phyloP scores from a whole-genome alignment of 2,329 filamentous ascomycete genomes.

The Paraphaeosphaeria sporulosa region DNA sequence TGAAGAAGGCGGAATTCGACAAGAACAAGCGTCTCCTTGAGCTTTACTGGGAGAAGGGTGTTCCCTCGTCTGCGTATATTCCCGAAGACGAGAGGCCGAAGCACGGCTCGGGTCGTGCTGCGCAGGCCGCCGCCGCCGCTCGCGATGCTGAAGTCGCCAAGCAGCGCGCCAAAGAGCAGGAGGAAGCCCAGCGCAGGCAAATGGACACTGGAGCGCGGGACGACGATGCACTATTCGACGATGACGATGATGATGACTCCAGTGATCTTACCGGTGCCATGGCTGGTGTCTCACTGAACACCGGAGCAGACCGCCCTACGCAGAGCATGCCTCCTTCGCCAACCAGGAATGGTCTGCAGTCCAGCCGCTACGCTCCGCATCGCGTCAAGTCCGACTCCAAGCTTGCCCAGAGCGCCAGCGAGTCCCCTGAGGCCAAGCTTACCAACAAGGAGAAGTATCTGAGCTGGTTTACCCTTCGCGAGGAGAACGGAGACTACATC shows the following conservation, averaged over 20 bases:
- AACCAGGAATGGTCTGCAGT: conserved; percentile 73
- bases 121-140: conserved; percentile 77
- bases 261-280: conserved; percentile 91
- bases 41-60: conserved; percentile 99
- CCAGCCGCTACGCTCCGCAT: conserved; percentile 71
- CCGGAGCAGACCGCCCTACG: conserved; percentile 76
- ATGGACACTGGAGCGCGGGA: conserved; percentile 94
- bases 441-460: conserved; percentile 97
- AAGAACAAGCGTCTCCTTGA: conserved; percentile 95
- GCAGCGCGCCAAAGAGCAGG: conserved; percentile 81
- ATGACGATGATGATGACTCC: conserved; percentile 84
- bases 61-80: conserved; percentile 93
- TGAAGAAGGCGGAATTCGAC: conserved; percentile 99
- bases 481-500: conserved; percentile 94
- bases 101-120: conserved; percentile 75
- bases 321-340: conserved; percentile 96
- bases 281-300: conserved; percentile 84
- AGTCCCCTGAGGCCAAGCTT: conserved; percentile 79
- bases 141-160: conserved; percentile 84
- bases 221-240: conserved; percentile 93
- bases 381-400: conserved; percentile 95
- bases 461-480: conserved; percentile 84
- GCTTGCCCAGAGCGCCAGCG: conserved; percentile 71
- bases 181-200: conserved; percentile 90
- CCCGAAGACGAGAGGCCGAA: conserved; percentile 97